Conservation (phyloP, 495 filamentous ascomycete species). For the Astrocystis sublimbata region DNA sequence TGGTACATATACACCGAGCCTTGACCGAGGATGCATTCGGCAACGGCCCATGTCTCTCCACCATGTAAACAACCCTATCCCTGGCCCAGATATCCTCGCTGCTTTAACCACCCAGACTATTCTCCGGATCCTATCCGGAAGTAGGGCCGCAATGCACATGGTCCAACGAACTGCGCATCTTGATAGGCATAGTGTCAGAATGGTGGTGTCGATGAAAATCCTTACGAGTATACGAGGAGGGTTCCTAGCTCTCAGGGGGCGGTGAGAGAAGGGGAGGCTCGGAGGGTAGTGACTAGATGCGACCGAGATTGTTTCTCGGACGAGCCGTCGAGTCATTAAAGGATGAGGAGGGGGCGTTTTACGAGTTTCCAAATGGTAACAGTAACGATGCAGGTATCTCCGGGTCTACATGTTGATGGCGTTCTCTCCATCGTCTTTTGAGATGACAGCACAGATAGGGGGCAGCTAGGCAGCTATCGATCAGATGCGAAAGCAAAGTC, state of each 20-base stretch:
- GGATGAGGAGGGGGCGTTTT: not conserved
- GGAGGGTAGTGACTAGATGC: no score
- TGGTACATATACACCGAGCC: no score
- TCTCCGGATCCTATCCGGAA: not conserved
- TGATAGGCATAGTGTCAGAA: constrained; percentile 1
- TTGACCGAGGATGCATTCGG: not conserved
- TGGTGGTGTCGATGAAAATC: not conserved
- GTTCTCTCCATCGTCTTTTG: no score
- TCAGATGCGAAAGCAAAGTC: no score
- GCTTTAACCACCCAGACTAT: not conserved
- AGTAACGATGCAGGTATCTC: not conserved
- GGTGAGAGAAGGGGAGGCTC: constrained; percentile 12
- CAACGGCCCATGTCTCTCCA: not conserved
- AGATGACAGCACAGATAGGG: no score
- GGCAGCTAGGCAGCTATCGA: no score
- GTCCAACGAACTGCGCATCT: not conserved
- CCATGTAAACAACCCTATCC: not conserved
- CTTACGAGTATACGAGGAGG: not conserved
- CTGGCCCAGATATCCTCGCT: not conserved
- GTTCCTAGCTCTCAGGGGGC: constrained; percentile 8
- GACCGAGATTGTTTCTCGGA: not conserved
- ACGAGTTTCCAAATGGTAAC: not conserved
- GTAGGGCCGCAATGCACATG: constrained; percentile 6
- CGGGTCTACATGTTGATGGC: no score
- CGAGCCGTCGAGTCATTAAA: not conserved